phyloP scores from a whole-genome alignment of 805 yeast species.

The Saturnispora dispora region DNA sequence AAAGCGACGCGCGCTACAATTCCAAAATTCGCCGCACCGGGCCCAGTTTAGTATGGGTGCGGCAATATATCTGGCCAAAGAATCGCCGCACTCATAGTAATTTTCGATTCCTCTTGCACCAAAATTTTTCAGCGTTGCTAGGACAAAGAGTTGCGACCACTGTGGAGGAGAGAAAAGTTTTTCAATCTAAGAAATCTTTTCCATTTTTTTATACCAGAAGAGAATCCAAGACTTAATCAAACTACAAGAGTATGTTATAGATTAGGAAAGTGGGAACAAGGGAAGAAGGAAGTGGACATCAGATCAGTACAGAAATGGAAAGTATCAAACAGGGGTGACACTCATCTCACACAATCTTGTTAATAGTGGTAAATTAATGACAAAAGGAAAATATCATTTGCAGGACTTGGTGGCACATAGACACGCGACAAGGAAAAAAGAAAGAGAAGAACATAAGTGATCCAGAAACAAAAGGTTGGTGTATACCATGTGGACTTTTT shows the following conservation, averaged over 20 bases:
- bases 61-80: neutral
- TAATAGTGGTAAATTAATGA: too few species aligned
- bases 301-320: neutral
- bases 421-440: too few species aligned
- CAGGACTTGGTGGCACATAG: too few species aligned
- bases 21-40: neutral
- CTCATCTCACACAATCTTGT: too few species aligned
- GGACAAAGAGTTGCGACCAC: neutral
- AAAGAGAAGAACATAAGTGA: too few species aligned
- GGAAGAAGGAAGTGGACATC: too few species aligned
- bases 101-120: neutral
- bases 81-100: neutral
- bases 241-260: constrained; percentile 11
- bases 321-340: too few species aligned
- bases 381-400: too few species aligned
- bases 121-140: neutral
- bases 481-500: too few species aligned
- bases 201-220: neutral
- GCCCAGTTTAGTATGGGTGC: neutral
- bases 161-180: neutral
- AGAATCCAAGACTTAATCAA: neutral
- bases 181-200: neutral
- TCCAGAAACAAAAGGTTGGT: too few species aligned
- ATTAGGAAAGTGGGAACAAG: neutral
- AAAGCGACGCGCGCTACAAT: neutral